phyloP scores from a whole-genome alignment of 106 monocot genomes.

The Acorus calamus region DNA sequence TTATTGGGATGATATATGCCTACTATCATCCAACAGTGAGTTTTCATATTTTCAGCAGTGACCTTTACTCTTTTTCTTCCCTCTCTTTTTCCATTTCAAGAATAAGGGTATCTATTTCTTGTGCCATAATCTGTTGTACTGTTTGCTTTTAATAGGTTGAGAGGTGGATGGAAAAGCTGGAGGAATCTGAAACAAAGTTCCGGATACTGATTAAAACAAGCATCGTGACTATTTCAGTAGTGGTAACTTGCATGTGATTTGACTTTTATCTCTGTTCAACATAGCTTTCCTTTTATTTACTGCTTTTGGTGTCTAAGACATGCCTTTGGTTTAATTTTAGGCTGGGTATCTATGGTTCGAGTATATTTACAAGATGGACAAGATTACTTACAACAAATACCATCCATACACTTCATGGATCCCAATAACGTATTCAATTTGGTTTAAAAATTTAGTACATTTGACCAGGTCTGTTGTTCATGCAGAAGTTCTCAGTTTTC shows the following conservation, averaged over 20 bases:
- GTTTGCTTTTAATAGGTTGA: conserved; percentile 43
- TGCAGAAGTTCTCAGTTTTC: conserved; percentile 7
- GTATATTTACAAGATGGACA: conserved; percentile 90
- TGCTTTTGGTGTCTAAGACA: background rate
- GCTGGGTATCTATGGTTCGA: conserved; percentile 82
- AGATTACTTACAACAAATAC: conserved; percentile 78
- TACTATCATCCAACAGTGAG: conserved; percentile 94
- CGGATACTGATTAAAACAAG: conserved; percentile 60
- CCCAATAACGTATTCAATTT: conserved; percentile 74
- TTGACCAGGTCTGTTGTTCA: background rate
- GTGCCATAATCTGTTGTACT: background rate
- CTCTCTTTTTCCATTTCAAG: no score
- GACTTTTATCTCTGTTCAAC: background rate
- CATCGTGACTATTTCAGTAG: conserved; percentile 41
- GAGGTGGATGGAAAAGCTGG: conserved; percentile 90
- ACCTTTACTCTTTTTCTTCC: no score
- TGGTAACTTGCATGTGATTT: conserved; percentile 29
- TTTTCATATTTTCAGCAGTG: background rate
- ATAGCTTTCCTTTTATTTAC: conserved; percentile 1
- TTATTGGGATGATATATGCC: conserved; percentile 99
- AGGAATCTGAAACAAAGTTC: conserved; percentile 57
- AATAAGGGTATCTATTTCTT: no score
- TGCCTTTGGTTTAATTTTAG: conserved; percentile 25
- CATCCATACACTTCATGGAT: conserved; percentile 99
- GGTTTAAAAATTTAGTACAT: background rate